Evolutionary conservation across 495 filamentous ascomycete genomes (phyloP).

Genomic region (Penicillium pancosmium): DNA sequence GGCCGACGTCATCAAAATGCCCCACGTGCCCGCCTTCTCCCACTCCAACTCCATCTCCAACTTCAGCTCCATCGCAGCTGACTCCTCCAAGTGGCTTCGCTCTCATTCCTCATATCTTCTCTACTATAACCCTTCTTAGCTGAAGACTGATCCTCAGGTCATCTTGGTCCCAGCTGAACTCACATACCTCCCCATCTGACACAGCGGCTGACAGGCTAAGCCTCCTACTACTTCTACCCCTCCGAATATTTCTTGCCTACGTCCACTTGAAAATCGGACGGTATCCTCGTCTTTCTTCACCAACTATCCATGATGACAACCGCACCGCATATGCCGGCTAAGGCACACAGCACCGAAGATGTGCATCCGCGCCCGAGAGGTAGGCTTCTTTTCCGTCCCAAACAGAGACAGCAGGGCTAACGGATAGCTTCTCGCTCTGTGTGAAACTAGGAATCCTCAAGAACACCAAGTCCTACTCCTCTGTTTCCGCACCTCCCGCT

Average conservation of each 20-base stretch:
- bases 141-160: neutral
- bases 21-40: conserved; percentile 12
- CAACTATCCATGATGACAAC: conserved; percentile 31
- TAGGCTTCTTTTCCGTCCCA: conserved; percentile 34
- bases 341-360: conserved; percentile 41
- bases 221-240: conserved; percentile 10
- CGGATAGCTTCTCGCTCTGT: neutral
- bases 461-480: conserved; percentile 61
- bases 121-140: neutral
- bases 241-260: conserved; percentile 14
- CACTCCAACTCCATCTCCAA: conserved; percentile 1
- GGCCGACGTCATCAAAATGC: conserved; percentile 4
- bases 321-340: conserved; percentile 36
- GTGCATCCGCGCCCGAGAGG: conserved; percentile 74
- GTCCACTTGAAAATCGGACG: conserved; percentile 29
- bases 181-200: conserved; percentile 8
- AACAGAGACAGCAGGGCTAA: neutral
- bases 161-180: conserved; percentile 7
- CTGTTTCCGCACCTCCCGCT: conserved; percentile 10
- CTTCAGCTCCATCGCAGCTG: neutral
- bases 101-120: neutral
- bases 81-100: neutral
- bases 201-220: conserved; percentile 12
- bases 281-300: conserved; percentile 8
- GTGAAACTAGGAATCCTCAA: conserved; percentile 81